Evolutionary conservation across 2,329 filamentous ascomycete species (phyloP).

Genomic region (Epicoccum sorghinum): DNA sequence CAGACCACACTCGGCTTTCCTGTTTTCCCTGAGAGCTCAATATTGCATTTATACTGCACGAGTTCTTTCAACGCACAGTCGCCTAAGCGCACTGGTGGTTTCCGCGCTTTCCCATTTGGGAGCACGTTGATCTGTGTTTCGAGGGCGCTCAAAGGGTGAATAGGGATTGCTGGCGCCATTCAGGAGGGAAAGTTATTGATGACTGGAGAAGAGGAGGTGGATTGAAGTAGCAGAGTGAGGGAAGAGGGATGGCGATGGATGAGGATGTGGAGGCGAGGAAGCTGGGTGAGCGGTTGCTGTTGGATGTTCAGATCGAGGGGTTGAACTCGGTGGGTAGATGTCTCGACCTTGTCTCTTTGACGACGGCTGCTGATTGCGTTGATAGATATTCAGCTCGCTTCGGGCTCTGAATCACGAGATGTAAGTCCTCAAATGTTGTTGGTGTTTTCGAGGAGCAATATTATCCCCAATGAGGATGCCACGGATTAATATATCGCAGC

Average conservation of each 20-base stretch:
- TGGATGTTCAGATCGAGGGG: conserved; percentile 40
- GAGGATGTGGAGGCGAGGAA: conserved; percentile 46
- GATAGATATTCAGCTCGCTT: conserved; percentile 51
- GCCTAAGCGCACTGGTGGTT: conserved; percentile 58
- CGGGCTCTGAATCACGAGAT: conserved; percentile 19
- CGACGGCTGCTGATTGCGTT: background rate
- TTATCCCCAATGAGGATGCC: background rate
- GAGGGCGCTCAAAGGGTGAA: conserved; percentile 61
- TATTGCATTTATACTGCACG: conserved; percentile 67
- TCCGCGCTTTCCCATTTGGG: conserved; percentile 59
- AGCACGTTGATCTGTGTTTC: conserved; percentile 58
- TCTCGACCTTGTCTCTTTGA: background rate
- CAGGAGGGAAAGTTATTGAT: background rate
- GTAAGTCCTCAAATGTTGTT: background rate
- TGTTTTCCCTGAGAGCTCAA: conserved; percentile 49
- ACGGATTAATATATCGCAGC: background rate
- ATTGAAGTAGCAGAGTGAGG: background rate
- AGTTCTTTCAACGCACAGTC: conserved; percentile 65
- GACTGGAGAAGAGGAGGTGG: conserved; percentile 1
- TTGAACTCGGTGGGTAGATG: conserved; percentile 35
- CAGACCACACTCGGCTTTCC: conserved; percentile 56
- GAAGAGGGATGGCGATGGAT: conserved; percentile 23
- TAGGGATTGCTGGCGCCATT: conserved; percentile 63
- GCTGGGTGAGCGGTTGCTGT: conserved; percentile 61
- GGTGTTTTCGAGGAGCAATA: background rate